These are phyloP conservation scores for Kodamaea sagamina DNA, from an alignment of 805 yeast genomes.

Conservation along the genomic window DNA sequence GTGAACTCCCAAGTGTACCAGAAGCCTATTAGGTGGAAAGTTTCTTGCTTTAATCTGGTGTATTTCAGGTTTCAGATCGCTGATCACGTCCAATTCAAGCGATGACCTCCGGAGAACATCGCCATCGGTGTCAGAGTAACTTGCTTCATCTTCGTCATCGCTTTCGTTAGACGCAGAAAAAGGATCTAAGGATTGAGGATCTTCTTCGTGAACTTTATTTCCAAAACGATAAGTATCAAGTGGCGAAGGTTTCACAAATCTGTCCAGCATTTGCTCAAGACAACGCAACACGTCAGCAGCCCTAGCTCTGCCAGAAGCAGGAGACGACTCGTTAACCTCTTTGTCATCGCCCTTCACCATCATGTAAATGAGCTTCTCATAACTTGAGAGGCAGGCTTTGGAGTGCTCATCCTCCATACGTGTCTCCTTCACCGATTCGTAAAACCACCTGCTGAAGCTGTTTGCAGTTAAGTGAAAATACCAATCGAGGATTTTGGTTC, in stretches of 20 bases:
- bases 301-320: conserved; percentile 10
- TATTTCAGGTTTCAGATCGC: no score
- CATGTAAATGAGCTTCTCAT: conserved; percentile 26
- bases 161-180: not conserved
- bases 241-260: not conserved
- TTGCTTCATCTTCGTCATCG: not conserved
- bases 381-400: conserved; percentile 11
- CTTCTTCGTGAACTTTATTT: not conserved
- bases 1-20: not conserved
- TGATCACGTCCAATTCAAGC: not conserved
- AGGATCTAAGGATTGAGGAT: not conserved
- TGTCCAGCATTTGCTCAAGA: conserved; percentile 22
- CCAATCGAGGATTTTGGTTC: conserved; percentile 34
- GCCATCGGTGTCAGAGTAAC: not conserved
- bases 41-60: no score
- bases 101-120: not conserved
- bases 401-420: not conserved
- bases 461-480: conserved; percentile 23
- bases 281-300: conserved; percentile 22
- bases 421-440: not conserved
- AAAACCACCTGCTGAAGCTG: conserved; percentile 31
- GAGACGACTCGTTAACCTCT: conserved; percentile 1
- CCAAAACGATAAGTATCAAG: not conserved
- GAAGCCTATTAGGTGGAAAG: no score
- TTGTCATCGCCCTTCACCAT: conserved; percentile 33